Conservation (phyloP, 2,329 filamentous ascomycete species). For the Blastomyces silverae region DNA sequence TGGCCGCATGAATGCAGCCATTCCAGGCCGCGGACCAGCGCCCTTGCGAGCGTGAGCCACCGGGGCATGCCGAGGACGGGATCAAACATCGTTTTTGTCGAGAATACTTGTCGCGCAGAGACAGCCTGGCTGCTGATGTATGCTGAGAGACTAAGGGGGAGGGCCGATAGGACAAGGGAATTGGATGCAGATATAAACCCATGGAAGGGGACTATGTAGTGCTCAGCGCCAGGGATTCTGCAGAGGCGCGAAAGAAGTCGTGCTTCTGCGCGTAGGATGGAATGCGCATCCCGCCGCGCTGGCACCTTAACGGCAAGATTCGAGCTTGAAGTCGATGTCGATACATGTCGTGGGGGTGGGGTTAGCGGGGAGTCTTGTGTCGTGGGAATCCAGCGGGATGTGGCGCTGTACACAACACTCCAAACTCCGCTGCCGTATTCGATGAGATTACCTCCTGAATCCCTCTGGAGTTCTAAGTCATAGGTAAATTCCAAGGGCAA, state of each 20-base stretch:
- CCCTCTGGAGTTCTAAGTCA: conserved; percentile 31
- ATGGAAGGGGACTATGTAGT: conserved; percentile 41
- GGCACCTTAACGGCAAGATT: conserved; percentile 44
- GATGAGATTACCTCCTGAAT: conserved; percentile 27
- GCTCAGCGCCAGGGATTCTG: conserved; percentile 28
- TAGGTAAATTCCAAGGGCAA: conserved; percentile 30
- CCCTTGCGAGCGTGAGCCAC: conserved; percentile 39
- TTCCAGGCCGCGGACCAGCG: conserved; percentile 37
- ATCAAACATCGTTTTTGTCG: conserved; percentile 42
- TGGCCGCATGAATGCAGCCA: conserved; percentile 40
- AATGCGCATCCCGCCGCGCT: conserved; percentile 35
- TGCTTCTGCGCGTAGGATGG: conserved; percentile 41
- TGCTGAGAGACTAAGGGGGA: conserved; percentile 39
- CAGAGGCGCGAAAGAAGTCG: conserved; percentile 37
- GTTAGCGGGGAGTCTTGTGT: conserved; percentile 30
- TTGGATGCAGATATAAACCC: conserved; percentile 37
- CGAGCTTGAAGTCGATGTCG: conserved; percentile 14
- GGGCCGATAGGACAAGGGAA: conserved; percentile 42
- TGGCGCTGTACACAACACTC: conserved; percentile 44
- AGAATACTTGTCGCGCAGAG: conserved; percentile 28
- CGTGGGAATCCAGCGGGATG: conserved; percentile 25
- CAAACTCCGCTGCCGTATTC: conserved; percentile 44
- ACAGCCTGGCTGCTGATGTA: conserved; percentile 37
- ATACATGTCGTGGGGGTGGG: conserved; percentile 25
- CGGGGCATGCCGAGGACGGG: conserved; percentile 37